These are phyloP conservation scores for Melaleuca quinquenervia DNA, from an alignment of 345 rosid genomes.

Conservation along the genomic window DNA sequence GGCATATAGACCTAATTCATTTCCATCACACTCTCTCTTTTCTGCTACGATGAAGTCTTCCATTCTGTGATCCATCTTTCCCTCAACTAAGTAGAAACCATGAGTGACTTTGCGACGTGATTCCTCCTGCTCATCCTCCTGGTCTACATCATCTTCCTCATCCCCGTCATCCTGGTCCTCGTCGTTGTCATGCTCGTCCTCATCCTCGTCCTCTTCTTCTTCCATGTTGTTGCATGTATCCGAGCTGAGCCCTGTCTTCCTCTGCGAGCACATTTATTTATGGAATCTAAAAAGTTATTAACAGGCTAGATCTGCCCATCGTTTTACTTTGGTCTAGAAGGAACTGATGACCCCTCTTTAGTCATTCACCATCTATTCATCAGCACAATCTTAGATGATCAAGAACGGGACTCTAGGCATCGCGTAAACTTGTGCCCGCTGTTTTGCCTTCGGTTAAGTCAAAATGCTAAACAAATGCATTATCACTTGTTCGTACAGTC, in stretches of 20 bases:
- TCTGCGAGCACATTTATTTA: not conserved
- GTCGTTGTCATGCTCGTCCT: not conserved
- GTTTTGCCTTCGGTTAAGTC: not conserved
- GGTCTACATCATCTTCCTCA: not conserved
- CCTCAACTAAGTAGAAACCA: constrained; percentile 39
- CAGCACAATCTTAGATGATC: not conserved
- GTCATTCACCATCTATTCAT: not conserved
- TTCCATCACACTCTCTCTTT: constrained; percentile 14
- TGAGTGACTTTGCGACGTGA: constrained; percentile 10
- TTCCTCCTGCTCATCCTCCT: not conserved
- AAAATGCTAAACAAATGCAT: not conserved
- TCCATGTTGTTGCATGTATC: not conserved
- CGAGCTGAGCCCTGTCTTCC: not conserved
- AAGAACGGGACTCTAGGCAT: not conserved
- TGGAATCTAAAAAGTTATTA: not conserved
- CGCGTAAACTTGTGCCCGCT: not conserved
- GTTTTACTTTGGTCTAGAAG: not conserved
- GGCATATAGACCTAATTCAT: constrained; percentile 35
- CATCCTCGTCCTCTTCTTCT: not conserved
- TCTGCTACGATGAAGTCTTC: constrained; percentile 46
- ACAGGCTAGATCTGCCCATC: not conserved
- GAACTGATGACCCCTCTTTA: not conserved
- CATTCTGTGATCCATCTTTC: constrained; percentile 40
- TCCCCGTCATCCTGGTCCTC: not conserved
- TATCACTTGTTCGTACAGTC: not conserved